Conservation (phyloP, 345 rosid species). For the Ceriops decandra region DNA sequence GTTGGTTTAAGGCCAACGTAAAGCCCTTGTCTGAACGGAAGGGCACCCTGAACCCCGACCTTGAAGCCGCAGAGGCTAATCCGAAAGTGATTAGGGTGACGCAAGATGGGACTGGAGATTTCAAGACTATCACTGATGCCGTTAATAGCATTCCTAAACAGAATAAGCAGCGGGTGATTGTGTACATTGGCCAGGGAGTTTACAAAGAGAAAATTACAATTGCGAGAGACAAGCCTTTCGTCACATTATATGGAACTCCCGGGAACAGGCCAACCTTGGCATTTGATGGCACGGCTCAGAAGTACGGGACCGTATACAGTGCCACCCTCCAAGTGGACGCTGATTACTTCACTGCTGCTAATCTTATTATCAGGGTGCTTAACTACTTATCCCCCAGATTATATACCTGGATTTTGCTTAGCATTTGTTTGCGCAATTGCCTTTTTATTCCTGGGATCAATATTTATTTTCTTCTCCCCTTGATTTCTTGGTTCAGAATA, state of each 20-base stretch:
- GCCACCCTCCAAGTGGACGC: slow-evolving; percentile 8
- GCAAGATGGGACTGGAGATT: slow-evolving; percentile 41
- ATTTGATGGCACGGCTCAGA: not conserved
- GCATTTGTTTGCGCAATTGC: not conserved
- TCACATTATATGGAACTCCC: not conserved
- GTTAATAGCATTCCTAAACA: slow-evolving; percentile 36
- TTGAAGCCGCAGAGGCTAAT: slow-evolving; percentile 36
- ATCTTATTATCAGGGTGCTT: not conserved
- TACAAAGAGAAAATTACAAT: slow-evolving; percentile 51
- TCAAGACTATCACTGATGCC: slow-evolving; percentile 44
- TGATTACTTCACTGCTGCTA: not conserved
- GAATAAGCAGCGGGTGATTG: slow-evolving; percentile 44
- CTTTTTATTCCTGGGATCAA: not conserved
- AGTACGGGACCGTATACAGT: slow-evolving; percentile 14
- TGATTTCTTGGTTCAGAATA: not conserved
- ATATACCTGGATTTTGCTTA: not conserved
- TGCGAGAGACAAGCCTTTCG: slow-evolving; percentile 13
- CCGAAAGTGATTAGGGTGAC: slow-evolving; percentile 35
- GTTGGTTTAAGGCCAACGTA: slow-evolving; percentile 42
- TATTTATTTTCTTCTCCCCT: not conserved
- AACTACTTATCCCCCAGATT: not conserved
- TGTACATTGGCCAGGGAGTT: slow-evolving; percentile 40
- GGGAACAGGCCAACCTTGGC: not conserved
- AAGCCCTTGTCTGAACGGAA: slow-evolving; percentile 29
- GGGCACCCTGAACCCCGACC: slow-evolving; percentile 39